Conservation (phyloP, 78 protist species). For the Chrysochromulina parva region DNA sequence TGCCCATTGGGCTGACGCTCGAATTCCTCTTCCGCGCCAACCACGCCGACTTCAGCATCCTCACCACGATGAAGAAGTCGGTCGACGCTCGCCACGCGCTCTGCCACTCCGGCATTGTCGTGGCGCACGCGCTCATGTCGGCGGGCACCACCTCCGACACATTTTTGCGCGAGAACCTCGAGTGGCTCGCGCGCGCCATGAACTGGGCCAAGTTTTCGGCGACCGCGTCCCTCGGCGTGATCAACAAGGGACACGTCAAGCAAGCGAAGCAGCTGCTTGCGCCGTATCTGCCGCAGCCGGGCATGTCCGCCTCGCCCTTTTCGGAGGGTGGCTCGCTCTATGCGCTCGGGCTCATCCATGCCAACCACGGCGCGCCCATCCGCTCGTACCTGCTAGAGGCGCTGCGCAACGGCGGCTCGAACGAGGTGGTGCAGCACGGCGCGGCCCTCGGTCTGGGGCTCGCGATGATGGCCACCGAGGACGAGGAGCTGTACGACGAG, state of each 20-base stretch:
- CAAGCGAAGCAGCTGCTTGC: constrained; percentile 61
- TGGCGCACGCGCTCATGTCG: constrained; percentile 91
- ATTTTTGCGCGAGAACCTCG: constrained; percentile 92
- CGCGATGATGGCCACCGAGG: constrained; percentile 86
- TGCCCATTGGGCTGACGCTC: constrained; percentile 72
- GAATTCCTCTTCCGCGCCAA: constrained; percentile 86
- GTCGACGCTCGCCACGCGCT: constrained; percentile 49
- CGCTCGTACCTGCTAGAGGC: constrained; percentile 15
- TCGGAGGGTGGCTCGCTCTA: constrained; percentile 95
- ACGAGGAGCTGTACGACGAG: constrained; percentile 72
- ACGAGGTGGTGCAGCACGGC: constrained; percentile 92
- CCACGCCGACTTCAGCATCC: constrained; percentile 76
- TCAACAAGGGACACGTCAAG: constrained; percentile 70
- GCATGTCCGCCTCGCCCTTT: constrained; percentile 62
- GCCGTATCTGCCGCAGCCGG: constrained; percentile 80
- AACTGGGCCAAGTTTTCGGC: constrained; percentile 84
- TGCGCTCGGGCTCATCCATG: constrained; percentile 97
- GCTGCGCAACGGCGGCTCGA: constrained; percentile 9
- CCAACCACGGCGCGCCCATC: constrained; percentile 80
- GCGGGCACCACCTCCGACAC: constrained; percentile 96
- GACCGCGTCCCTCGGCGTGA: constrained; percentile 59
- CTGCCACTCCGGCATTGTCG: constrained; percentile 79
- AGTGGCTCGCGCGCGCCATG: constrained; percentile 91
- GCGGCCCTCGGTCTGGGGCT: constrained; percentile 96
- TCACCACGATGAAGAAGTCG: constrained; percentile 79